Percentiles rank a stretch among this genome's conserved stretches.
Evolutionary conservation across 129 eudicot species (phyloP).

Genomic region (Silybum marianum): DNA sequence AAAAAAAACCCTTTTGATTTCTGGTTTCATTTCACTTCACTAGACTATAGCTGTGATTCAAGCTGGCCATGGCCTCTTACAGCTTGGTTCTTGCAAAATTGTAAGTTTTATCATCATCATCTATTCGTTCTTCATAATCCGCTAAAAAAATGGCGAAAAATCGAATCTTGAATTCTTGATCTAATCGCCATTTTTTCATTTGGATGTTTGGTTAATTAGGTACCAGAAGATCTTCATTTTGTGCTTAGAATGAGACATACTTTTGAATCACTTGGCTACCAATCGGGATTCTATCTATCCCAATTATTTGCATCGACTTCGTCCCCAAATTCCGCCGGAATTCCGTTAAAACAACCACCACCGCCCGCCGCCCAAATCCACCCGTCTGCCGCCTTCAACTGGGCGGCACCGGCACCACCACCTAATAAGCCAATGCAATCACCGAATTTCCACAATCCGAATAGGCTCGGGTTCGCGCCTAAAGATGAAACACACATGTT

Average conservation of each 20-base stretch:
- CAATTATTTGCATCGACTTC: constrained; percentile 83
- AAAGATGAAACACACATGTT: constrained; percentile 91
- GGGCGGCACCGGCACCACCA: constrained; percentile 52
- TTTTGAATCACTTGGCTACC: constrained; percentile 90
- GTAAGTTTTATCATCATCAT: constrained; percentile 49
- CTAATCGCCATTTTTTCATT: neutral
- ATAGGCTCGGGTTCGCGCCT: constrained; percentile 52
- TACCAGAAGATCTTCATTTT: constrained; percentile 95
- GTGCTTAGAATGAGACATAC: constrained; percentile 98
- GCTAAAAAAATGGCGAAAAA: neutral
- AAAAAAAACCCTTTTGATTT: neutral
- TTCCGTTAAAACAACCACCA: constrained; percentile 67
- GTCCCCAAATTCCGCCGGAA: constrained; percentile 43
- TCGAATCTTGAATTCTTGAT: neutral
- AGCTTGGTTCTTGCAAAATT: constrained; percentile 97
- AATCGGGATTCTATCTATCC: constrained; percentile 86
- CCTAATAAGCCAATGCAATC: constrained; percentile 29
- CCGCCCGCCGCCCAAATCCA: constrained; percentile 41
- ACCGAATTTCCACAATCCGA: constrained; percentile 61
- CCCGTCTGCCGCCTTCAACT: constrained; percentile 70
- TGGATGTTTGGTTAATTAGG: constrained; percentile 38
- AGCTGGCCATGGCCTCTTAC: constrained; percentile 99
- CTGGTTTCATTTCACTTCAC: constrained; percentile 6
- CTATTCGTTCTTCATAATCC: neutral
- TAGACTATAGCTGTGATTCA: constrained; percentile 98